phyloP scores from a whole-genome alignment of 192 early-diverging fungal genomes.

The Dimargaris verticillata region DNA sequence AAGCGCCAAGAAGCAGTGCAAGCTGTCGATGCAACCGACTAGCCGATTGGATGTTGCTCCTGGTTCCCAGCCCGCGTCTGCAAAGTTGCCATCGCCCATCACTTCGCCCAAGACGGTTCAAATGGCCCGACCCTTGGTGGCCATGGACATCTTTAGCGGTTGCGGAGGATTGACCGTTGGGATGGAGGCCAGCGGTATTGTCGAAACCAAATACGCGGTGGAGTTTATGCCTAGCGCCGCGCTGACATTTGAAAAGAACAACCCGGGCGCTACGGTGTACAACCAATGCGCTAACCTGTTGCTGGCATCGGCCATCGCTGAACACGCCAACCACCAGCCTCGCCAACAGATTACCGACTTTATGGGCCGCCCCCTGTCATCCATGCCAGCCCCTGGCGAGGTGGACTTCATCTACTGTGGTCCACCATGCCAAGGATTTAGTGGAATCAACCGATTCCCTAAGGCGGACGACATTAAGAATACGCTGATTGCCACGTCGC shows the following conservation, averaged over 20 bases:
- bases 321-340: slow-evolving; percentile 19
- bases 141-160: slow-evolving; percentile 51
- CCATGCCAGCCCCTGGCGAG: slow-evolving; percentile 41
- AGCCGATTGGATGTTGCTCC: neutral
- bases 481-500: slow-evolving; percentile 37
- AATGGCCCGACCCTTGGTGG: slow-evolving; percentile 19
- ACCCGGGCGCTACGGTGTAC: slow-evolving; percentile 37
- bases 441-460: slow-evolving; percentile 36
- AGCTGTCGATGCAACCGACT: neutral
- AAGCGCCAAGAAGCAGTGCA: neutral
- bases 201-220: slow-evolving; percentile 44
- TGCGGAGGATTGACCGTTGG: slow-evolving; percentile 52
- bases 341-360: slow-evolving; percentile 21
- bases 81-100: too few relatives aligned
- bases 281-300: slow-evolving; percentile 45
- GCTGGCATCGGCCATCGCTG: slow-evolving; percentile 40
- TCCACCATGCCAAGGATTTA: slow-evolving; percentile 58
- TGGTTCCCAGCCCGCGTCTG: too few relatives aligned
- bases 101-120: neutral
- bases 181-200: slow-evolving; percentile 33
- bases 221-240: slow-evolving; percentile 43
- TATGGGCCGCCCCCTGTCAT: slow-evolving; percentile 19
- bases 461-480: slow-evolving; percentile 52
- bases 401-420: slow-evolving; percentile 61
- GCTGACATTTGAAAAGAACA: slow-evolving; percentile 40